phyloP scores from a whole-genome alignment of 345 rosid genomes.

The Hevea brasiliensis region DNA sequence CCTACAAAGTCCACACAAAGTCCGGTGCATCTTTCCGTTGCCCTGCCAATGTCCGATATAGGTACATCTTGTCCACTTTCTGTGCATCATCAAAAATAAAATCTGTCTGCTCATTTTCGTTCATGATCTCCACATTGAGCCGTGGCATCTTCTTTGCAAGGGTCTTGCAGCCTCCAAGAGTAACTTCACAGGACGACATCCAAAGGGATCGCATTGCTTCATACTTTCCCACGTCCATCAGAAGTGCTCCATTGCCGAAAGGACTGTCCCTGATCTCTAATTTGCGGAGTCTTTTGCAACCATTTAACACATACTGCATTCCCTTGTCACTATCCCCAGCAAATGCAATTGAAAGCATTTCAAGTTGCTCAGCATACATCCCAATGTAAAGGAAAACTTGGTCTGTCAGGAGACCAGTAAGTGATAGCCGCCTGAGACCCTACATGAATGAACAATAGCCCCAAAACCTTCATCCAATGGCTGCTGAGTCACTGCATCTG shows the following conservation, averaged over 20 bases:
- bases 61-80: constrained; percentile 75
- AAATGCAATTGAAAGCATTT: constrained; percentile 95
- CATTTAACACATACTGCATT: constrained; percentile 80
- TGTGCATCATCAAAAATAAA: constrained; percentile 35
- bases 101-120: constrained; percentile 52
- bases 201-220: constrained; percentile 99
- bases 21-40: constrained; percentile 75
- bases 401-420: constrained; percentile 78
- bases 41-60: constrained; percentile 81
- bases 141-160: constrained; percentile 68
- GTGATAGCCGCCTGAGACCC: constrained; percentile 67
- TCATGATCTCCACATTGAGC: constrained; percentile 85
- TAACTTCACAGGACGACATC: constrained; percentile 97
- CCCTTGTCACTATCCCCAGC: constrained; percentile 86
- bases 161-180: constrained; percentile 83
- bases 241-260: constrained; percentile 80
- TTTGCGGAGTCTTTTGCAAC: constrained; percentile 85
- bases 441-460: constrained; percentile 80
- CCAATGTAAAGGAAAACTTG: constrained; percentile 85
- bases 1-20: constrained; percentile 65
- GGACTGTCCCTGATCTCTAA: constrained; percentile 91
- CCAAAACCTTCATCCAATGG: constrained; percentile 97
- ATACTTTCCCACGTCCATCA: constrained; percentile 77
- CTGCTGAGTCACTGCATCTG: constrained; percentile 65
- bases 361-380: constrained; percentile 75